Percentiles rank a stretch among this genome's conserved stretches.
phyloP scores from a whole-genome alignment of 2,329 filamentous ascomycete species.

The Exutisphaerella laricina region DNA sequence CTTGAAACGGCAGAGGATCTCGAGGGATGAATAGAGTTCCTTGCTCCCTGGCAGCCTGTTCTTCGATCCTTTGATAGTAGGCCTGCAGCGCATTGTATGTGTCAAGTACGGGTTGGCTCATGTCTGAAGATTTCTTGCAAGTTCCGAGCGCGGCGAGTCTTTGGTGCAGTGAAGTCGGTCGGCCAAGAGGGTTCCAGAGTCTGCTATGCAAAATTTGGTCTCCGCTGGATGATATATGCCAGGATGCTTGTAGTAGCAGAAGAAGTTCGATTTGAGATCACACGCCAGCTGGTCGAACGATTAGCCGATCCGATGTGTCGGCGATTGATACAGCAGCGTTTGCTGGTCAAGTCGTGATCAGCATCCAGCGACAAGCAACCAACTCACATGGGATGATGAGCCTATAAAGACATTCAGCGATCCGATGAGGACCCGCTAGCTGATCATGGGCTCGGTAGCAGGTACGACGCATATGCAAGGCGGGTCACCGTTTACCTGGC shows the following conservation, averaged over 20 bases:
- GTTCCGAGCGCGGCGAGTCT: background rate
- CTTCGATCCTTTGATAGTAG: slow-evolving; percentile 1
- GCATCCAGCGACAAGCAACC: background rate
- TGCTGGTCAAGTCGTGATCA: background rate
- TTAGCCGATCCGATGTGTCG: background rate
- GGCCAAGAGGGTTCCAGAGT: background rate
- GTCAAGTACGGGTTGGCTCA: background rate
- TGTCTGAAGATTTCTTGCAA: background rate
- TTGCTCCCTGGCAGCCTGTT: background rate
- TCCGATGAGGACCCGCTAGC: background rate
- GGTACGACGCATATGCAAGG: background rate
- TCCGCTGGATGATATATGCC: too few relatives aligned
- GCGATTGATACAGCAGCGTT: background rate
- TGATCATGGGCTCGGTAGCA: background rate
- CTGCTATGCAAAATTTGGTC: too few relatives aligned
- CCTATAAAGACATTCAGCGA: background rate
- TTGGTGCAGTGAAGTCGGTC: background rate
- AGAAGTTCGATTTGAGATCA: too few relatives aligned
- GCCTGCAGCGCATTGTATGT: slow-evolving; percentile 1
- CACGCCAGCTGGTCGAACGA: background rate
- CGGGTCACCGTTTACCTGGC: background rate
- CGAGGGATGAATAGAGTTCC: background rate
- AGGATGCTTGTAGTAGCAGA: too few relatives aligned
- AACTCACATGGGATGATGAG: background rate
- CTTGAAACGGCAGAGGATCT: background rate